phyloP scores from a whole-genome alignment of 306 rosid genomes.

The Glycine latifolia region DNA sequence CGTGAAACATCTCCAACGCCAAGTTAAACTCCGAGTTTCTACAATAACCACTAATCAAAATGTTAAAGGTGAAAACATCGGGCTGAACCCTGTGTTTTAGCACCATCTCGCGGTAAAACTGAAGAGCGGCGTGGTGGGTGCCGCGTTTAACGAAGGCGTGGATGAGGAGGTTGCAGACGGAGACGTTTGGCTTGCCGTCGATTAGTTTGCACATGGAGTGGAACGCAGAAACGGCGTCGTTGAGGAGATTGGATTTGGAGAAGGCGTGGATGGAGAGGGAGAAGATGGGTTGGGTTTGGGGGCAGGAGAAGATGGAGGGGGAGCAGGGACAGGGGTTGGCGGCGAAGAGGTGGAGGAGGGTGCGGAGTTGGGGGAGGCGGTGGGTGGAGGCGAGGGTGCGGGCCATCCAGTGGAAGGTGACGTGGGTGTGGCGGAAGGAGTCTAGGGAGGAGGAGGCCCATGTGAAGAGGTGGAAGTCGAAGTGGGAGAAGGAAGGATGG shows the following conservation, averaged over 20 bases:
- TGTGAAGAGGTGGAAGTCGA: slow-evolving; percentile 81
- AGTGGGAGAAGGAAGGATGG: slow-evolving; percentile 77
- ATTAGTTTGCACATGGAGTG: slow-evolving; percentile 67
- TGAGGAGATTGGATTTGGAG: slow-evolving; percentile 60
- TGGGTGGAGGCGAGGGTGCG: slow-evolving; percentile 65
- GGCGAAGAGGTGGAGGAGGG: slow-evolving; percentile 66
- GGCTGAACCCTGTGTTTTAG: slow-evolving; percentile 64
- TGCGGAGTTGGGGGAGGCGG: slow-evolving; percentile 61
- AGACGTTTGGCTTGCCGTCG: slow-evolving; percentile 71
- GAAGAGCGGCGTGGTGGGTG: slow-evolving; percentile 55
- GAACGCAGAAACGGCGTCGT: slow-evolving; percentile 64
- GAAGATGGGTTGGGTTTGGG: slow-evolving; percentile 68
- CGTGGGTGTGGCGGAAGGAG: slow-evolving; percentile 82
- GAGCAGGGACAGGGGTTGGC: slow-evolving; percentile 83
- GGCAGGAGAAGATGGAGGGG: slow-evolving; percentile 81
- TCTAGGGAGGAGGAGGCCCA: slow-evolving; percentile 84
- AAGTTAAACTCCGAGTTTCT: slow-evolving; percentile 60
- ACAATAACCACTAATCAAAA: slow-evolving; percentile 81
- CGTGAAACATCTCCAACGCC: slow-evolving; percentile 79
- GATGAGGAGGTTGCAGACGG: slow-evolving; percentile 68
- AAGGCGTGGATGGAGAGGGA: slow-evolving; percentile 61
- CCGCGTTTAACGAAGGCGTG: slow-evolving; percentile 82
- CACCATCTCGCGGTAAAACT: slow-evolving; percentile 66
- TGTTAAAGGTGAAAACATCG: slow-evolving; percentile 81
- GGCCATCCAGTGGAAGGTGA: slow-evolving; percentile 82